Evolutionary conservation across 495 filamentous ascomycete species (phyloP), one percentile per base, ranked within the genome.

Genomic region (Aspergillus saccharolyticus): DNA sequence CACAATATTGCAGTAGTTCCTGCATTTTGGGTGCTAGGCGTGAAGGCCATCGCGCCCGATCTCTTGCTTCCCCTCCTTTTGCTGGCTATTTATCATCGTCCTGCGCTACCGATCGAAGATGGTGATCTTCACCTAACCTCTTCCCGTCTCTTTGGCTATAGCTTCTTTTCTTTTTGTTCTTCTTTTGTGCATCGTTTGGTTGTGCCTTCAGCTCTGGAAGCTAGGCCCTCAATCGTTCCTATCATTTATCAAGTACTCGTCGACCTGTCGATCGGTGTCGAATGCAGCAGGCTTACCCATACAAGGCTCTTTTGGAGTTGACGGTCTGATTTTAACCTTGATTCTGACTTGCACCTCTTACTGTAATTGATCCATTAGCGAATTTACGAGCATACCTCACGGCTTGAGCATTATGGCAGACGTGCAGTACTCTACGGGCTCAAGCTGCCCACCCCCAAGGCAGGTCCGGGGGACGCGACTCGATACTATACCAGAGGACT

Each of bases 401-500:
- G 3, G 25, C 20, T 49, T 17, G 6, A 17, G 33, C 68, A 74
- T 74, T 60, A 82, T 90, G 89, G 81, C 79, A 66, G 66, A 82
- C 80, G 70, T 78, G 67, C 64, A 82, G 64, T 78, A 87, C 62
- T 80, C 83, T 57, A 72, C 81, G 66, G 82, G 75, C 60, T 80
- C 63, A 25, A 70, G 72, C 72, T 75, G 59, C 62, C 82, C 86
- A 59, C 83, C 82, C 57, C 79, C 81, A 66, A 83, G 77, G 89
- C 90, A 81, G 88, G 89, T 70, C 79, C 83, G 79, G 74, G 82
- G 79, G 67, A 77, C 80, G 70, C 70, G 74, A 60, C 87, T 92
- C 89, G 90, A 92, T 89, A 87, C 88, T 59, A 90, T 92, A 85
- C 86, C 88, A 66, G 89, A 92, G 75, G 87, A 91, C 66, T 80